Percentiles rank a stretch among this genome's conserved stretches.
Evolutionary conservation across 1,284 basidiomycete species (phyloP).

Genomic region (Phaffia rhodozyma): DNA sequence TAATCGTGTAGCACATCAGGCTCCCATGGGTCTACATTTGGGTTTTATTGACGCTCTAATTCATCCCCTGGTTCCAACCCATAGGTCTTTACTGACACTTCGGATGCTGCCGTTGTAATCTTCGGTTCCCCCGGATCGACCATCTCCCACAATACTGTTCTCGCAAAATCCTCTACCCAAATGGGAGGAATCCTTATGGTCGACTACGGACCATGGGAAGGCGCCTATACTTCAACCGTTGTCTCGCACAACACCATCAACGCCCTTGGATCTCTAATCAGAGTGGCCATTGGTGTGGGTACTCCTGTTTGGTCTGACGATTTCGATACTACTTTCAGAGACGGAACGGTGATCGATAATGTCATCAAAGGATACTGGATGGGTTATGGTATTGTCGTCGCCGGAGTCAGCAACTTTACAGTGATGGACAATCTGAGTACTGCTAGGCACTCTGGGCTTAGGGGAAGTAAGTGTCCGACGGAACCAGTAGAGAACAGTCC

Average conservation of each 20-base stretch:
- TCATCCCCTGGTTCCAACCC: not conserved
- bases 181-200: conserved; percentile 40
- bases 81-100: conserved; percentile 32
- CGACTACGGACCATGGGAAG: conserved; percentile 35
- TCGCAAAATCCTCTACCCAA: conserved; percentile 26
- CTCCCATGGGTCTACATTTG: not conserved
- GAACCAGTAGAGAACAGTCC: conserved; percentile 28
- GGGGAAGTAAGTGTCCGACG: conserved; percentile 28
- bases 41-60: not conserved
- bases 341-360: conserved; percentile 31
- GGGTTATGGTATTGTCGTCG: conserved; percentile 36
- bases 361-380: conserved; percentile 32
- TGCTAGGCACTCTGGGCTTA: conserved; percentile 30
- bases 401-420: conserved; percentile 31
- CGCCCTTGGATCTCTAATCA: conserved; percentile 31
- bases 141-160: conserved; percentile 34
- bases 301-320: conserved; percentile 36
- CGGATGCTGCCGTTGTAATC: conserved; percentile 35
- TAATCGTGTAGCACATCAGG: not conserved
- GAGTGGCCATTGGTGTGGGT: conserved; percentile 40
- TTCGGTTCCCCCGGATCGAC: conserved; percentile 38
- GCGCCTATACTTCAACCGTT: conserved; percentile 33
- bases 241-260: conserved; percentile 36
- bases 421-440: conserved; percentile 34
- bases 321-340: conserved; percentile 32